A percentile compares a stretch with the other conserved stretches of the same genome.
These are phyloP conservation scores for Backusella tuberculispora DNA, from an alignment of 192 early-diverging fungal genomes.

Conservation along the genomic window DNA sequence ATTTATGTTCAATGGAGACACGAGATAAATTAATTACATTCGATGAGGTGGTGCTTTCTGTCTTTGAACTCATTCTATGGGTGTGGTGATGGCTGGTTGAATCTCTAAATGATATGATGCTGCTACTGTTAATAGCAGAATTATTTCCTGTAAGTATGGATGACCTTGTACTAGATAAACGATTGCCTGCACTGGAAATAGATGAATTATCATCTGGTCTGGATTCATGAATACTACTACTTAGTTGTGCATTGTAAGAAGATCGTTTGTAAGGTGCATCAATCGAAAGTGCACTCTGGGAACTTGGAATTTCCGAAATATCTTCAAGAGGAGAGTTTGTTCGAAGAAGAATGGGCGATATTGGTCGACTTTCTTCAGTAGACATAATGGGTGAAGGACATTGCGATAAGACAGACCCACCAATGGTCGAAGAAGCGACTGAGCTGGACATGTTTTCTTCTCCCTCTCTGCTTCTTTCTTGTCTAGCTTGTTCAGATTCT, in stretches of 20 bases:
- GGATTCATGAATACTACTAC: neutral
- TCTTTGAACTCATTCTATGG: slow-evolving; percentile 8
- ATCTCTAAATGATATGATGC: slow-evolving; percentile 15
- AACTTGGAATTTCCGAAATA: slow-evolving; percentile 6
- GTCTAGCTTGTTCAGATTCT: too few relatives aligned
- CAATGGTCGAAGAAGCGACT: neutral
- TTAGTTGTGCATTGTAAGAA: slow-evolving; percentile 10
- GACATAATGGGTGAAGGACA: neutral
- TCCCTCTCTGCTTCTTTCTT: neutral
- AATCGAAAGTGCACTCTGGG: slow-evolving; percentile 8
- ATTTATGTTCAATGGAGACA: neutral
- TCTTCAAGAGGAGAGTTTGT: neutral
- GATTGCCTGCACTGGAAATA: neutral
- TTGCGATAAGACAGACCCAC: neutral
- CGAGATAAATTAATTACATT: neutral
- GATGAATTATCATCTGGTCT: slow-evolving; percentile 11
- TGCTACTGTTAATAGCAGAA: neutral
- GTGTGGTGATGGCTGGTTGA: neutral
- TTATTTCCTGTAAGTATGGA: slow-evolving; percentile 14
- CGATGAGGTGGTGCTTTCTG: neutral
- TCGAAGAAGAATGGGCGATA: neutral
- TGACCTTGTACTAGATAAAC: neutral
- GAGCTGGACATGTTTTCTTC: neutral
- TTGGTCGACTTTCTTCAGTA: neutral
- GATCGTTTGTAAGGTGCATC: neutral